phyloP scores from a whole-genome alignment of 1,284 basidiomycete genomes.

The Dichomitus squalens region DNA sequence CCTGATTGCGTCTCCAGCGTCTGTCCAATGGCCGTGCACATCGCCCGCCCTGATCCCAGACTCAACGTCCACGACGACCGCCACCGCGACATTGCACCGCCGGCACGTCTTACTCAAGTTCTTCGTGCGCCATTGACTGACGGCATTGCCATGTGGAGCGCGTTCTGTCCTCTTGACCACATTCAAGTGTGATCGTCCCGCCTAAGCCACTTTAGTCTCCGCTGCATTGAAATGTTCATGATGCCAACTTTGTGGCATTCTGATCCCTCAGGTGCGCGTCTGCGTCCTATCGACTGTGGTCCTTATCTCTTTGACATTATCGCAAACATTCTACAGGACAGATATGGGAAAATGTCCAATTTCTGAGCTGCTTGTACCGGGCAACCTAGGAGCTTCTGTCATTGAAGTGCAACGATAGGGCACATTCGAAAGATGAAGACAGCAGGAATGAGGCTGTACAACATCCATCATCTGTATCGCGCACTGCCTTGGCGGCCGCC shows the following conservation, averaged over 20 bases:
- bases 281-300: neutral
- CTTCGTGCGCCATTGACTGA: neutral
- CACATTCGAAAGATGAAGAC: neutral
- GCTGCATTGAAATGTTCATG: neutral
- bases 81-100: neutral
- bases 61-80: neutral
- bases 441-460: conserved; percentile 1
- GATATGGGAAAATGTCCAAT: neutral
- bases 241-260: conserved; percentile 1
- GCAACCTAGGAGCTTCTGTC: conserved; percentile 1
- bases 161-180: neutral
- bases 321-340: neutral
- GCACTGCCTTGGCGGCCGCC: neutral
- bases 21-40: neutral
- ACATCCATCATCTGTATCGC: neutral
- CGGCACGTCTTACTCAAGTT: neutral
- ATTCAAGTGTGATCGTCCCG: neutral
- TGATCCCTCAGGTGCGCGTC: conserved; percentile 1
- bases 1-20: neutral
- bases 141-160: neutral
- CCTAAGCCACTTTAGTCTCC: neutral
- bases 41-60: neutral
- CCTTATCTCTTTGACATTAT: neutral
- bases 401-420: neutral
- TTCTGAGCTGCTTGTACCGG: neutral